These are phyloP conservation scores for Zymoseptoria ardabiliae DNA, from an alignment of 2,329 filamentous ascomycete genomes.

Conservation along the genomic window DNA sequence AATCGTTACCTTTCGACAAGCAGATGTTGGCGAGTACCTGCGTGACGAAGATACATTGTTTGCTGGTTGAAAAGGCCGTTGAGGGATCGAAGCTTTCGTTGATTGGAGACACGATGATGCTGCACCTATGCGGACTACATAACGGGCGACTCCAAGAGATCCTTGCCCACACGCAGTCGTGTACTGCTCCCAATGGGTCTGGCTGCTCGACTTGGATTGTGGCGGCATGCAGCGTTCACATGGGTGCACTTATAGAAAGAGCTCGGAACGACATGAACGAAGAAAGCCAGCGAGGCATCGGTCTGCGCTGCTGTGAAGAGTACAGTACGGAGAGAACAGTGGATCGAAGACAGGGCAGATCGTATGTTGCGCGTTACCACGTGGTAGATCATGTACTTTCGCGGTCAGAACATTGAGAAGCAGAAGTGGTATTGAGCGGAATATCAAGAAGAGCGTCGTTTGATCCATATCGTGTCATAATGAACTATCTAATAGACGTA, in stretches of 20 bases:
- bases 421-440: too few relatives aligned
- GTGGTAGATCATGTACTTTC: not conserved
- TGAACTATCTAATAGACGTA: not conserved
- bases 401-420: not conserved
- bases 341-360: not conserved
- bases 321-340: not conserved
- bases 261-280: not conserved
- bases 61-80: not conserved
- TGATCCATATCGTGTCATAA: not conserved
- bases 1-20: slow-evolving; percentile 82
- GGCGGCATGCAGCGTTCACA: not conserved
- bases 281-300: not conserved
- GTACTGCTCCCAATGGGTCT: not conserved
- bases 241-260: not conserved
- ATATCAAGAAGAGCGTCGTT: not conserved
- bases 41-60: slow-evolving; percentile 68
- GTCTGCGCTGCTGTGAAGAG: too few relatives aligned
- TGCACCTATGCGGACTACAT: not conserved
- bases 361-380: not conserved
- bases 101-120: not conserved
- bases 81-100: not conserved
- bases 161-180: slow-evolving; percentile 46
- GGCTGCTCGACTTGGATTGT: not conserved
- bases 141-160: slow-evolving; percentile 52
- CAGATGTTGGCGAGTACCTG: slow-evolving; percentile 90